Conservation (phyloP, 306 rosid genomes). For the Dryas octopetala region DNA sequence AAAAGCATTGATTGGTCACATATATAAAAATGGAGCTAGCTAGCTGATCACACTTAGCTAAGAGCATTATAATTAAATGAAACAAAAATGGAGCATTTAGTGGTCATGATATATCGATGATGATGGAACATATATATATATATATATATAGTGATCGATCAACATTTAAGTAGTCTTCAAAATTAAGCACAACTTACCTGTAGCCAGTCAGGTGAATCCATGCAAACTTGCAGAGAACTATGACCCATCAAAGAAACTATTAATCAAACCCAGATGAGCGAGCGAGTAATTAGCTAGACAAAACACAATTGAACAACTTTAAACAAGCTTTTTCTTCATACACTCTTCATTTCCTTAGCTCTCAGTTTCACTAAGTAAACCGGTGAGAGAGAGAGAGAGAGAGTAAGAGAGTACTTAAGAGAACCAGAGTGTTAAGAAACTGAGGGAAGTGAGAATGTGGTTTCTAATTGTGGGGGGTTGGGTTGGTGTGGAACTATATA, state of each 20-base stretch:
- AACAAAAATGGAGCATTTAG: too few species aligned
- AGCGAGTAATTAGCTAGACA: background rate
- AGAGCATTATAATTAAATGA: too few species aligned
- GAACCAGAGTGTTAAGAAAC: background rate
- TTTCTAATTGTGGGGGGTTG: conserved; percentile 21
- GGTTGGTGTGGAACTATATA: conserved; percentile 52
- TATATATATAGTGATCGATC: too few species aligned
- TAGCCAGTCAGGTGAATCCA: conserved; percentile 94
- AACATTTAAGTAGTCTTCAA: background rate
- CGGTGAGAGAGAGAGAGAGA: background rate
- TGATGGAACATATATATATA: too few species aligned
- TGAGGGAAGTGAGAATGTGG: conserved; percentile 13
- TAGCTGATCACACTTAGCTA: too few species aligned
- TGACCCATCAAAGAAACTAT: conserved; percentile 58
- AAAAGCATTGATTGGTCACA: background rate
- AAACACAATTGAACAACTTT: background rate
- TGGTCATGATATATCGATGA: too few species aligned
- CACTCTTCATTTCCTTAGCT: conserved; percentile 2
- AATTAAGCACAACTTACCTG: conserved; percentile 51
- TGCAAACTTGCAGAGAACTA: conserved; percentile 82
- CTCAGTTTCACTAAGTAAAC: background rate
- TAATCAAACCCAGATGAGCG: background rate
- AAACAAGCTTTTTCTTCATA: background rate
- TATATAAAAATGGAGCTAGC: background rate
- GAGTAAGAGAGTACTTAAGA: background rate